These are phyloP conservation scores for Cyclostephanos invisitatus DNA, from an alignment of 108 stramenopile genomes.

Conservation along the genomic window DNA sequence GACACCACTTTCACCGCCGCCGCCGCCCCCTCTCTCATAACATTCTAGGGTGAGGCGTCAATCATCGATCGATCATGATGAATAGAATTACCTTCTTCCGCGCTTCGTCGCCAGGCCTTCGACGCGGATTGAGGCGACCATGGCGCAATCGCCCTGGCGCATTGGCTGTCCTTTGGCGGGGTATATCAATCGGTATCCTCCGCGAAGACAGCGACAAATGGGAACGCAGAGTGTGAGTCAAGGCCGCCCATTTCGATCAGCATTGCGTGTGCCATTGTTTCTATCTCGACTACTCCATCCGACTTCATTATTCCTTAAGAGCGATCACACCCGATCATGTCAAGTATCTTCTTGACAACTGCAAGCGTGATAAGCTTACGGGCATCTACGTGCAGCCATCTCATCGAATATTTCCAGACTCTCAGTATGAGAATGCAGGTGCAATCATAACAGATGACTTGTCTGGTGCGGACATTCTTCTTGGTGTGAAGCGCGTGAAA, in stretches of 20 bases:
- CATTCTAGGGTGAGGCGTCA: too few species aligned
- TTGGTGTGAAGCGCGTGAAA: slow-evolving; percentile 85
- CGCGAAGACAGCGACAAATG: slow-evolving; percentile 69
- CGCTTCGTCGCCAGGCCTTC: slow-evolving; percentile 1
- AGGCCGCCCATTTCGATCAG: background rate
- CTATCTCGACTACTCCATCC: background rate
- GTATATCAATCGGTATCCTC: slow-evolving; percentile 51
- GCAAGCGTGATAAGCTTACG: background rate
- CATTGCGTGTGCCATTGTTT: background rate
- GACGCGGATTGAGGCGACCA: background rate
- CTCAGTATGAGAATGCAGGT: slow-evolving; percentile 68
- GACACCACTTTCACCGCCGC: too few species aligned
- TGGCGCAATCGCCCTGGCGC: background rate
- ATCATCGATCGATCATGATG: too few species aligned
- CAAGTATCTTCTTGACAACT: slow-evolving; percentile 26
- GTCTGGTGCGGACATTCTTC: slow-evolving; percentile 58
- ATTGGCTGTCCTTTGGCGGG: background rate
- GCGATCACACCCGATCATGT: slow-evolving; percentile 60
- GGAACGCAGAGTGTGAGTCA: slow-evolving; percentile 57
- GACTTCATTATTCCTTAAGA: background rate
- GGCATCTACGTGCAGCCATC: slow-evolving; percentile 72
- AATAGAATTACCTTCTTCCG: background rate
- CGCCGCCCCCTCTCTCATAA: too few species aligned
- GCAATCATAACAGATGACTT: slow-evolving; percentile 75
- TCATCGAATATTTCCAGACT: slow-evolving; percentile 73